phyloP scores from a whole-genome alignment of 192 early-diverging fungal species.

The Linnemannia zychae region DNA sequence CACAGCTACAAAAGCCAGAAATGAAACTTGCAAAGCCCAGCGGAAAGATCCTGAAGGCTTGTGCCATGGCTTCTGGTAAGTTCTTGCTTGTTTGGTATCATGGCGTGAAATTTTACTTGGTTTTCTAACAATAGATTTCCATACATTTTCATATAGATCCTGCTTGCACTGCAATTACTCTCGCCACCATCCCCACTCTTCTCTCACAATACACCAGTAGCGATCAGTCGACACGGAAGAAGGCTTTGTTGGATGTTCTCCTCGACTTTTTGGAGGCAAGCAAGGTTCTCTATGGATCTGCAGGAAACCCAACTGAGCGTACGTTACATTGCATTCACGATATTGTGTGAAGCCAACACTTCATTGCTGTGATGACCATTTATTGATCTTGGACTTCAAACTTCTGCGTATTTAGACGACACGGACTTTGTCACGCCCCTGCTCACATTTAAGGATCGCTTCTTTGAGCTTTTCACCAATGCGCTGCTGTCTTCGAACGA shows the following conservation, averaged over 20 bases:
- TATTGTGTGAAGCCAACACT: no score
- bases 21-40: slow-evolving; percentile 77
- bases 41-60: slow-evolving; percentile 74
- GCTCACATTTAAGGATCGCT: slow-evolving; percentile 79
- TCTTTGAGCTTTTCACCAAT: slow-evolving; percentile 79
- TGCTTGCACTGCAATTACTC: slow-evolving; percentile 69
- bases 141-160: slow-evolving; percentile 60
- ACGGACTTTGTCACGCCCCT: slow-evolving; percentile 72
- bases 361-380: no score
- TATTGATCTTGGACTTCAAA: no score
- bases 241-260: slow-evolving; percentile 77
- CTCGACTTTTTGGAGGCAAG: slow-evolving; percentile 81
- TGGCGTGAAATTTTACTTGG: not conserved
- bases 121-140: not conserved
- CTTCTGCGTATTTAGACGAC: slow-evolving; percentile 54
- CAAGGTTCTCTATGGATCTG: slow-evolving; percentile 69
- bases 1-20: slow-evolving; percentile 73
- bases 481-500: slow-evolving; percentile 79
- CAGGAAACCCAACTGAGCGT: slow-evolving; percentile 57
- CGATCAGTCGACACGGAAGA: slow-evolving; percentile 70
- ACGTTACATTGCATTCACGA: not conserved
- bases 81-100: not conserved
- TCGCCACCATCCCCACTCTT: slow-evolving; percentile 73
- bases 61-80: slow-evolving; percentile 72
- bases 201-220: slow-evolving; percentile 69